phyloP scores from a whole-genome alignment of 2,329 filamentous ascomycete species.

The Drechslerella dactyloides region DNA sequence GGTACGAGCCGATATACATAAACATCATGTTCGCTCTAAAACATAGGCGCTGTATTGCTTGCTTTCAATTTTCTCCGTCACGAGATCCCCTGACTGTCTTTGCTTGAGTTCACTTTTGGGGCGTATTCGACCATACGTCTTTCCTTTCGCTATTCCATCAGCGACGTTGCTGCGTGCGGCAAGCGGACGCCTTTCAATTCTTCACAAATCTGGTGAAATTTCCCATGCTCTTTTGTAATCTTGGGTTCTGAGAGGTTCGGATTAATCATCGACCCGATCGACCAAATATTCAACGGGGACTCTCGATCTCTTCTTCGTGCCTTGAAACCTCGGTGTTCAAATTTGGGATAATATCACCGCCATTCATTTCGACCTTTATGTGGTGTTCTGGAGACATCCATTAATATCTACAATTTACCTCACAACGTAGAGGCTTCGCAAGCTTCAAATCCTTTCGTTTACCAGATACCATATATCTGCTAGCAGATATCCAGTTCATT shows the following conservation, averaged over 20 bases:
- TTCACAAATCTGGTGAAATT: constrained; percentile 7
- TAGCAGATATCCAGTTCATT: not conserved
- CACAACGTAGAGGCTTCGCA: not conserved
- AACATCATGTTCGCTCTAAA: constrained; percentile 17
- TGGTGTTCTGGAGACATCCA: not conserved
- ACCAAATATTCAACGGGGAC: not conserved
- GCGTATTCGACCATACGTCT: constrained; percentile 14
- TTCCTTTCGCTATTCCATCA: constrained; percentile 34
- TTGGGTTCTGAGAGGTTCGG: constrained; percentile 8
- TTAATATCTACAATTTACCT: not conserved
- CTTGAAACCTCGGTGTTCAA: no score
- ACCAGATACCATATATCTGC: not conserved
- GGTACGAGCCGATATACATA: constrained; percentile 39
- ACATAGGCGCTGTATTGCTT: not conserved
- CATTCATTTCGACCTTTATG: not conserved
- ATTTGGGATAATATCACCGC: not conserved
- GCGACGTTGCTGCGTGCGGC: constrained; percentile 32
- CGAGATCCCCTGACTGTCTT: constrained; percentile 22
- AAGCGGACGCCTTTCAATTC: constrained; percentile 27
- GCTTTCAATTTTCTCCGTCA: constrained; percentile 24
- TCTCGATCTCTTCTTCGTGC: not conserved
- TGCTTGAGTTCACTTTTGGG: constrained; percentile 12
- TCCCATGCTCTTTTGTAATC: constrained; percentile 1
- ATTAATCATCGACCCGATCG: not conserved
- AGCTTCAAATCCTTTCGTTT: not conserved